Percentiles rank a stretch among this genome's conserved stretches.
phyloP scores from a whole-genome alignment of 257 asterid species.

The Fraxinus cuspidata region DNA sequence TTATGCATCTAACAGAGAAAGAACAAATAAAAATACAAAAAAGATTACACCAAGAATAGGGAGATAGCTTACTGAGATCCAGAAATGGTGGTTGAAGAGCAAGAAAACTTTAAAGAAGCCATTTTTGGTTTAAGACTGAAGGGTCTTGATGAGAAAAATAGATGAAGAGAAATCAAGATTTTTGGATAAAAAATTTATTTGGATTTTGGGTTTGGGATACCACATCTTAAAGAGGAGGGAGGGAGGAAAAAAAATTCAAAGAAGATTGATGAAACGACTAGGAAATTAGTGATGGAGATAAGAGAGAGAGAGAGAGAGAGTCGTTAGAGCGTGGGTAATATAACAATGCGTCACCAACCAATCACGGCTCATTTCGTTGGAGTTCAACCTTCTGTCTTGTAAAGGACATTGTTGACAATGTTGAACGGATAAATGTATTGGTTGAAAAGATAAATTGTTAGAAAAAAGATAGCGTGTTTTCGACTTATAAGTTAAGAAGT shows the following conservation, averaged over 20 bases:
- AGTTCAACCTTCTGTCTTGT: not conserved
- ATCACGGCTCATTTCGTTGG: not conserved
- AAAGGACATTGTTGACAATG: too few species aligned
- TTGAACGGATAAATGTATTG: too few species aligned
- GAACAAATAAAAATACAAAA: not conserved
- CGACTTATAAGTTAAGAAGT: too few species aligned
- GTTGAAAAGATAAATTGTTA: too few species aligned
- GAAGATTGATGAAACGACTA: conserved; percentile 25
- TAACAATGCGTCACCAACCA: conserved; percentile 23
- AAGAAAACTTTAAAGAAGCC: conserved; percentile 71
- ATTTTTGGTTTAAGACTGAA: conserved; percentile 26
- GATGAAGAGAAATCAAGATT: not conserved
- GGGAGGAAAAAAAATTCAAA: conserved; percentile 6
- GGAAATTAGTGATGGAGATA: conserved; percentile 9
- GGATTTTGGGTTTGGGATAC: conserved; percentile 10
- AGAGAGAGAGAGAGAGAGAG: not conserved
- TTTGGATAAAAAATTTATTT: not conserved
- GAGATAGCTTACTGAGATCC: conserved; percentile 55
- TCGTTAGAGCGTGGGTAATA: conserved; percentile 18
- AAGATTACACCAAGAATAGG: conserved; percentile 9
- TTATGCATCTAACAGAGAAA: not conserved
- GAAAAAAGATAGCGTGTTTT: too few species aligned
- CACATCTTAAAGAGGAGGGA: conserved; percentile 2
- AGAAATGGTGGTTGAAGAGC: conserved; percentile 52
- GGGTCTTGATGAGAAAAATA: not conserved